Base-by-base conservation (phyloP, 2,329 filamentous ascomycete genomes). In the Penicillium sp. region DNA sequence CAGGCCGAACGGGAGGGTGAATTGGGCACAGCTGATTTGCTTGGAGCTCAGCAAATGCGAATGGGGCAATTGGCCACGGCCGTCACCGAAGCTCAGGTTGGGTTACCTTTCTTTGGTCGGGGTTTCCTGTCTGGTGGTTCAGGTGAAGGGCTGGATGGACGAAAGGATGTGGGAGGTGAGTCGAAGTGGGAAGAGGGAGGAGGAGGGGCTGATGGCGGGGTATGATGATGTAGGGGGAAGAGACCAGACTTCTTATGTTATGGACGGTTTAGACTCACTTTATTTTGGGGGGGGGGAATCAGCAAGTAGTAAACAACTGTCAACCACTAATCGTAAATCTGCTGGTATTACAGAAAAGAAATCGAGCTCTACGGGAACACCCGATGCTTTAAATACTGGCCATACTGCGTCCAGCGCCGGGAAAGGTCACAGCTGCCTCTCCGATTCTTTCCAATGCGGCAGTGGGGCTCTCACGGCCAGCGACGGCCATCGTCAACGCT, bases 401-500 rank as follows among this genome's bases (percentile, higher is more conserved):
- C 60, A 53, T 50, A 33, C 47, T 33, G 39, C 35, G 41, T 13
- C 50, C 36, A 61, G 59, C 62, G 22, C 66, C 66, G 68, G 70
- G 60, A 72, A 71, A 69, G 67, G 63, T 68, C 66, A 68, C 54
- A 60, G 56, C 60, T 58, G 59, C 55, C 56, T 41, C 70, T 73
- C 74, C 73, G 74, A 73, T 69, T 74, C 70, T 75, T 75, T 72
- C 73, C 71, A 73, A 73, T 56, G 63, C 55, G 59, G 67, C 65
- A 67, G 74, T 76, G 74, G 74, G 73, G 72, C 74, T 67, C 50
- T 50, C 62, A 52, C 50, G 50, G 36, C 39, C 50, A 41, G 19
- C 22, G 9, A 52, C 59, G 54, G 59, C 60, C 56, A 68, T 64
- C 66, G 61, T 65, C 63, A 63, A 59, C 60, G 63, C 65, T 67